A percentile compares a stretch with the other conserved stretches of the same genome.
Evolutionary conservation across 2,329 filamentous ascomycete genomes (phyloP).

Genomic region (Aspergillus fructus): DNA sequence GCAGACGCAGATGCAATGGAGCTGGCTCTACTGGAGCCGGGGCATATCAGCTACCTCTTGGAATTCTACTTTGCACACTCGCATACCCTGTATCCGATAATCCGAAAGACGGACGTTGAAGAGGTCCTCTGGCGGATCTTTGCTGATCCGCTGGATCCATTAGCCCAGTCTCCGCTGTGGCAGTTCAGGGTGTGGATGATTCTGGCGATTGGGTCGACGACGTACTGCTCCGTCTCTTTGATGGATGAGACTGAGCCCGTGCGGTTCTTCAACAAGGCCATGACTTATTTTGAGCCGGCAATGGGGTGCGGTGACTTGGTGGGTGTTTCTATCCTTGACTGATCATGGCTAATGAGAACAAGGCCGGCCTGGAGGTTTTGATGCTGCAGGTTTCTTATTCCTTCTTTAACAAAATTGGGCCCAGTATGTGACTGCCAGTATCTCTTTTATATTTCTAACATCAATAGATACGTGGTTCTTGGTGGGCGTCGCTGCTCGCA

Average conservation of each 20-base stretch:
- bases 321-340: conserved; percentile 11
- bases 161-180: conserved; percentile 33
- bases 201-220: conserved; percentile 49
- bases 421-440: conserved; percentile 33
- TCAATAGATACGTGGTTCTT: conserved; percentile 47
- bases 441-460: background rate
- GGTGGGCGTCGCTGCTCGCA: conserved; percentile 45
- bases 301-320: conserved; percentile 43
- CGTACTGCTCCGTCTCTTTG: conserved; percentile 45
- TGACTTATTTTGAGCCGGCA: conserved; percentile 43
- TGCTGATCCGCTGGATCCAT: conserved; percentile 27
- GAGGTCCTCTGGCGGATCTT: conserved; percentile 26
- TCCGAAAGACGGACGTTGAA: conserved; percentile 35
- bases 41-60: conserved; percentile 20
- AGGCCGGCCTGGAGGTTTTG: conserved; percentile 46
- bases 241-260: conserved; percentile 46
- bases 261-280: conserved; percentile 46
- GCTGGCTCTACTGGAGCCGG: conserved; percentile 11
- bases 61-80: conserved; percentile 51
- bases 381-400: conserved; percentile 51
- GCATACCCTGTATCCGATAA: conserved; percentile 49
- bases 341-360: background rate
- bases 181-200: conserved; percentile 52
- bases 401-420: conserved; percentile 50
- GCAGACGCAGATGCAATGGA: background rate